phyloP scores from a whole-genome alignment of 108 stramenopile genomes.

The Cyclostephanos tholiformis region DNA sequence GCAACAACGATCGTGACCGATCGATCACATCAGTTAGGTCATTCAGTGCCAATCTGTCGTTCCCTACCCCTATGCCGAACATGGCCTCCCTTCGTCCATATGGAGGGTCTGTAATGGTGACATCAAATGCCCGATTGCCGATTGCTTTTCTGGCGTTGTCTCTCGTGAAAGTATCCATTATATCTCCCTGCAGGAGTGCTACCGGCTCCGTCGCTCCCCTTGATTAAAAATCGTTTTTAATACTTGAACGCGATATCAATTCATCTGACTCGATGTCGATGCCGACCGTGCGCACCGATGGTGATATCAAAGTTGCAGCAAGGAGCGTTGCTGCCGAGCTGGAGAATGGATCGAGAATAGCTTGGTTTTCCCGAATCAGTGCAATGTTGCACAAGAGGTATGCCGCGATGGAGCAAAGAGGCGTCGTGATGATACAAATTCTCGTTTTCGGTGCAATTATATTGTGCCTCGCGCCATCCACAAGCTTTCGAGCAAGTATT shows the following conservation, averaged over 20 bases:
- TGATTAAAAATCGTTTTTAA: constrained; percentile 56
- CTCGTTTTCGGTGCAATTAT: constrained; percentile 70
- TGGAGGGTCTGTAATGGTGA: constrained; percentile 78
- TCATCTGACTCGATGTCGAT: constrained; percentile 74
- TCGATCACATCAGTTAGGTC: constrained; percentile 60
- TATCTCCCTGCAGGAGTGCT: constrained; percentile 63
- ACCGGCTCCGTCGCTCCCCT: constrained; percentile 57
- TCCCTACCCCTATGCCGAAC: constrained; percentile 15
- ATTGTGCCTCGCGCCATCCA: constrained; percentile 47
- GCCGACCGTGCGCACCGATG: constrained; percentile 60
- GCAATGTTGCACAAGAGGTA: constrained; percentile 74
- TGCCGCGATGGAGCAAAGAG: constrained; percentile 69
- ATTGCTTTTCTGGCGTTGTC: constrained; percentile 52
- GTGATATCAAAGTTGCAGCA: constrained; percentile 71
- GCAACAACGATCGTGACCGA: constrained; percentile 51
- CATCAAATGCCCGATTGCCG: constrained; percentile 60
- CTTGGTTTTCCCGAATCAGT: constrained; percentile 29
- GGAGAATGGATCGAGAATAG: constrained; percentile 72
- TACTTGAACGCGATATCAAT: constrained; percentile 63
- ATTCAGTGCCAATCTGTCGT: constrained; percentile 52
- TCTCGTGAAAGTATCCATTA: constrained; percentile 42
- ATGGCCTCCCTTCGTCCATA: constrained; percentile 72
- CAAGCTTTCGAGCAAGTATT: constrained; percentile 53
- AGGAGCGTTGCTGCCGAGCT: constrained; percentile 71
- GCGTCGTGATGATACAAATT: constrained; percentile 79